Base-by-base conservation (phyloP, 768 basidiomycete species). In the Phlebiopsis gigantea region DNA sequence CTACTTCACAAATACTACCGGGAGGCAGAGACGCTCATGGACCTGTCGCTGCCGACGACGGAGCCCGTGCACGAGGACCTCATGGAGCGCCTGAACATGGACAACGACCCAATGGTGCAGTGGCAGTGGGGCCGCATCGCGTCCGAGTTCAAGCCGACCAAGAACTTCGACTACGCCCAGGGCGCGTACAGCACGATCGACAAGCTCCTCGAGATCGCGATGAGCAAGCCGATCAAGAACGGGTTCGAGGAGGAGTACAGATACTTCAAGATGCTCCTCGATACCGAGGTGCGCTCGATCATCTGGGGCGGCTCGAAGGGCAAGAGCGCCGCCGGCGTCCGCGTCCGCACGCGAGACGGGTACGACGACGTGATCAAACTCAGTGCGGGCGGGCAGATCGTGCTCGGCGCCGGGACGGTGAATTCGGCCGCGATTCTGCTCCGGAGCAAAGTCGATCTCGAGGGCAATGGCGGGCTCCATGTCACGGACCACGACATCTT, bases 61-160 rank as follows among this genome's bases (percentile, higher is more conserved):
- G 24, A 19, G 10, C 44, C 44, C 44, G 24, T 45, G 10, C 44
- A 45, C 44, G 15, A 25, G 19, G 44, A 45, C 44, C 24, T 45
- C 44, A 45, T 45, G 44, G 44, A 45, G 10, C 44, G 24, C 19
- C 44, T 49, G 4, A 49, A 49, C 22, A 49, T 45, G 31, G 26
- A 22, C 6, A 22, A 15, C 53, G 53, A 46, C 9, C 19, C 22
- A 5, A n/a, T 21, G 30, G 45, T 50, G 26, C 19, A 65, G 41
- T 68, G 66, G 66, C 62, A 66, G 41, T 68, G 66, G 66, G 66
- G 66, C 10, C 53, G 66, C 17, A 67, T 66, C 53, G 66, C 66
- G 10, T 66, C 66, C 7, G 64, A 67, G 53, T 68, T 68, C 60
- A 41, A 44, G 17, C 53, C 66, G 21, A 24, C 30, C 12, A 55